Base-by-base conservation (phyloP, 1,284 basidiomycete species). In the Fistulinella cinereoalba region DNA sequence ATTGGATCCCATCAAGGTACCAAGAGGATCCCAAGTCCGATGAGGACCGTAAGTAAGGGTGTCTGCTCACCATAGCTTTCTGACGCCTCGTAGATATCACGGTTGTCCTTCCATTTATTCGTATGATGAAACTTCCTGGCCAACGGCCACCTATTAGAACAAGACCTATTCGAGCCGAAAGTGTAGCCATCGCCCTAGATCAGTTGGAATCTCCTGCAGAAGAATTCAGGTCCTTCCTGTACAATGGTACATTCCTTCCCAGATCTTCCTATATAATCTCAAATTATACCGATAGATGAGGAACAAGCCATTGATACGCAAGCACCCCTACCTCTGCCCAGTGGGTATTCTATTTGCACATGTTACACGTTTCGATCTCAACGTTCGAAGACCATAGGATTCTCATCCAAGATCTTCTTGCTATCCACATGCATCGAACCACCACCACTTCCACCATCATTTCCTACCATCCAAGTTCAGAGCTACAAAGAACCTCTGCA, bases 1-100 rank as follows among this genome's bases (percentile, higher is more conserved):
- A 77, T 40, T 76, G 75, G 72, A 81, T 80, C 42, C 79, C 79
- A 1, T 69, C 77, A 3, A 69, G 76, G 44, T 80, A 78, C 51
- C 73, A 77, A 51, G 74, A 77, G 46, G 69, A 73, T 38, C 61
- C 72, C 3, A 54, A 64, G 15, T 44, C 46, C 16, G 50, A 60
- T 1, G 50, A 69, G 37, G 79, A 81, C 55, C 79, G 79, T 81
- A 56, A 56, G 77, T 64, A n/a, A 18, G 25, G 4, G 1, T 9
- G 3, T 16, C 18, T 6, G n/a, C 24, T 2, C 3, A 0, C 10
- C n/a, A 13, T 6, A 12, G 9, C 10, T 13, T 19, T 33, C 50
- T 58, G 40, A 53, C 15, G 11, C 27, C 6, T n/a, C 10, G 22
- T 38, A 76, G 73, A 75, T 55, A 73, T 79, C 9, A 79, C 76